Evolutionary conservation across 176 grass and related monocot genomes (phyloP).

Genomic region (Ensete ventricosum): DNA sequence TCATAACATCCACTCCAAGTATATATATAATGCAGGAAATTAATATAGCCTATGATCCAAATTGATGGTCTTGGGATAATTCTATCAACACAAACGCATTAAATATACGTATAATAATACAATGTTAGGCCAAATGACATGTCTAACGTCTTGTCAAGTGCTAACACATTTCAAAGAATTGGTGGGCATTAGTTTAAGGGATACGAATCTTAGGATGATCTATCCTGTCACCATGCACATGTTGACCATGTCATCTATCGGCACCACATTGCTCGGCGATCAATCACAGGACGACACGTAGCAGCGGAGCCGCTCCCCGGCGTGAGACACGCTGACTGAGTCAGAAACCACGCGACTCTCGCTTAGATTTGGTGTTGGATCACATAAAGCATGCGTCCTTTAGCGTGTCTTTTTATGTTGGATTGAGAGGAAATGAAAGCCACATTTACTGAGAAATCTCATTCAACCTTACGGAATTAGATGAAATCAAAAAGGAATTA

Average conservation of each 20-base stretch:
- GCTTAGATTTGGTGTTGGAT: background rate
- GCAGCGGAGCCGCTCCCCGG: background rate
- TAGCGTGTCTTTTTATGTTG: too few relatives aligned
- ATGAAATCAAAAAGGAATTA: too few relatives aligned
- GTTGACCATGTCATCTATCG: background rate
- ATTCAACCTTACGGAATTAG: too few relatives aligned
- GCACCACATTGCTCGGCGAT: background rate
- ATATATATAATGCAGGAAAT: too few relatives aligned
- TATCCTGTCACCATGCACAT: background rate
- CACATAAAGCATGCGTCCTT: too few relatives aligned
- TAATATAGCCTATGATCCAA: too few relatives aligned
- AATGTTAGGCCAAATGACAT: background rate
- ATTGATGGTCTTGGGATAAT: too few relatives aligned
- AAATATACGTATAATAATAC: too few relatives aligned
- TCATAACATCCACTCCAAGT: too few relatives aligned
- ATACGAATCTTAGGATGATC: conserved; percentile 14
- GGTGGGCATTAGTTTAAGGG: background rate
- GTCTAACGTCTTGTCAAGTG: background rate
- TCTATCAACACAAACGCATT: too few relatives aligned
- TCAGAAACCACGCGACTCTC: background rate
- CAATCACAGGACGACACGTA: background rate
- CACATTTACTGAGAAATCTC: too few relatives aligned
- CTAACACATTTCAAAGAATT: background rate
- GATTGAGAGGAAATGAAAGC: too few relatives aligned
- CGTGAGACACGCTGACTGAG: conserved; percentile 4